These are phyloP conservation scores for Sutorius australiensis DNA, from an alignment of 768 basidiomycete genomes.

Conservation along the genomic window DNA sequence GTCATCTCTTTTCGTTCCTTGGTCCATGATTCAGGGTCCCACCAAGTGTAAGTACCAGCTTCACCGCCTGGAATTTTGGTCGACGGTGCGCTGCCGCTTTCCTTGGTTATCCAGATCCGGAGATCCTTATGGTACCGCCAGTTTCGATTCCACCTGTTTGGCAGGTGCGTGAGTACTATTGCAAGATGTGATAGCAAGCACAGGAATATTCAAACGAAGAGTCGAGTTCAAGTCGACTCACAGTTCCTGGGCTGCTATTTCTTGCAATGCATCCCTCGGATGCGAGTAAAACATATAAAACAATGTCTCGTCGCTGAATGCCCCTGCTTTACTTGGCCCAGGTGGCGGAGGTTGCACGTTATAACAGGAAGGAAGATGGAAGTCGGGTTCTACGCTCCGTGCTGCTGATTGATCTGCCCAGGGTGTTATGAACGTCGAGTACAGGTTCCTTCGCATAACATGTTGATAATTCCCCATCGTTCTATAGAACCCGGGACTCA, in stretches of 20 bases:
- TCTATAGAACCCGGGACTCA: slow-evolving; percentile 42
- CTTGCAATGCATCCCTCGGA: slow-evolving; percentile 88
- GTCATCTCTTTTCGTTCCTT: slow-evolving; percentile 78
- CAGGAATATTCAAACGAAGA: slow-evolving; percentile 4
- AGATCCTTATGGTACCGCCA: slow-evolving; percentile 97
- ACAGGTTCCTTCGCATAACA: slow-evolving; percentile 55
- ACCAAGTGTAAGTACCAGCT: slow-evolving; percentile 85
- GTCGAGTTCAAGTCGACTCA: slow-evolving; percentile 42
- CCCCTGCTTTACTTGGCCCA: slow-evolving; percentile 71
- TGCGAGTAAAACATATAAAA: slow-evolving; percentile 98
- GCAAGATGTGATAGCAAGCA: slow-evolving; percentile 1
- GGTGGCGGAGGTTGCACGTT: slow-evolving; percentile 87
- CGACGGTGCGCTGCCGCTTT: slow-evolving; percentile 71
- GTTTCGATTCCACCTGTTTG: slow-evolving; percentile 79
- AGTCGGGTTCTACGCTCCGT: slow-evolving; percentile 87
- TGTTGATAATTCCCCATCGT: slow-evolving; percentile 17
- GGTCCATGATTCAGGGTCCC: slow-evolving; percentile 78
- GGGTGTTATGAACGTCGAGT: slow-evolving; percentile 92
- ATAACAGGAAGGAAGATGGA: slow-evolving; percentile 87
- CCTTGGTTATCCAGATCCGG: slow-evolving; percentile 81
- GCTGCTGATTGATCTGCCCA: slow-evolving; percentile 91
- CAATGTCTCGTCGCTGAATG: slow-evolving; percentile 93
- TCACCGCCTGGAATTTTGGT: slow-evolving; percentile 79
- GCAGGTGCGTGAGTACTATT: slow-evolving; percentile 5
- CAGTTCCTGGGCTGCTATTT: slow-evolving; percentile 94